These are phyloP conservation scores for Penicillium brevicompactum DNA, from an alignment of 2,329 filamentous ascomycete species.

Conservation along the genomic window DNA sequence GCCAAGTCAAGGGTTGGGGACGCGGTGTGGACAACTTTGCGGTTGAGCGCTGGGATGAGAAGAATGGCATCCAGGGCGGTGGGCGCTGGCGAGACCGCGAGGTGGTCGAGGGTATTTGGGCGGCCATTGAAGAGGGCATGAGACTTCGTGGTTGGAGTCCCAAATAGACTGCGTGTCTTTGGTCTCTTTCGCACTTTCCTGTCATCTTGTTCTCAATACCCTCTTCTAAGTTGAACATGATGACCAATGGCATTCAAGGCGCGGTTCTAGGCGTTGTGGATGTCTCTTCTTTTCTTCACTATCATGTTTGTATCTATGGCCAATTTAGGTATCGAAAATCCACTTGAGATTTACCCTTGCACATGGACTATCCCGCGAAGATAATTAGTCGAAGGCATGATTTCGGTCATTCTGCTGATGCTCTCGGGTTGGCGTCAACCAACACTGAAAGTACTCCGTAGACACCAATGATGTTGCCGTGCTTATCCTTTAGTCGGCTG, in stretches of 20 bases:
- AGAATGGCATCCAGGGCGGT: conserved; percentile 39
- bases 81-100: conserved; percentile 82
- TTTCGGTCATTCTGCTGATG: too few species aligned
- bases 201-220: conserved; percentile 10
- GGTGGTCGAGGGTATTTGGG: conserved; percentile 91
- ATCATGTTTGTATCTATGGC: conserved; percentile 4
- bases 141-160: conserved; percentile 72
- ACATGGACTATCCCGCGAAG: neutral
- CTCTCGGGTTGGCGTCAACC: too few species aligned
- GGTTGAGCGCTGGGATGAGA: conserved; percentile 78
- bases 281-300: neutral
- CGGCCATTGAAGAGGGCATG: conserved; percentile 85
- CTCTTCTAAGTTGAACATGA: conserved; percentile 5
- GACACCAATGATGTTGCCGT: too few species aligned
- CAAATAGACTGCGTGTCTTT: conserved; percentile 22
- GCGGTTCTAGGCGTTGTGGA: conserved; percentile 13
- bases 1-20: conserved; percentile 80
- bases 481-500: too few species aligned
- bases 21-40: conserved; percentile 75
- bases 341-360: neutral
- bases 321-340: neutral
- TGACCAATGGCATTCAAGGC: conserved; percentile 11
- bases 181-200: neutral
- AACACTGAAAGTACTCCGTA: too few species aligned
- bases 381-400: too few species aligned